Base-by-base conservation (phyloP, 129 eudicot species). In the Chrysanthemum seticuspe region DNA sequence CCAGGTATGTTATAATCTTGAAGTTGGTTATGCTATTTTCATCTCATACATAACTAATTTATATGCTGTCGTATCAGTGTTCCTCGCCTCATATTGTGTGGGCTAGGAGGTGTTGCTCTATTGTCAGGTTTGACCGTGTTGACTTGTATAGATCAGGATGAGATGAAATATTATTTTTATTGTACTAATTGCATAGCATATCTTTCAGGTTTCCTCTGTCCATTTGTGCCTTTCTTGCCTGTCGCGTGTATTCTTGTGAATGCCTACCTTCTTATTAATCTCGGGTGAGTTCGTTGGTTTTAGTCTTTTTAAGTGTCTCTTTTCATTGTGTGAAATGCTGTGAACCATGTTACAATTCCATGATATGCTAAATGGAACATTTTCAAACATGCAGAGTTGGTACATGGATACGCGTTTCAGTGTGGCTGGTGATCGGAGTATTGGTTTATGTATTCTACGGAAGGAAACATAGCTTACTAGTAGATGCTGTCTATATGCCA, bases 201-300 rank as follows among this genome's bases (percentile, higher is more conserved):
- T 10, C 66, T 31, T 74, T 23, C 86, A 93, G 98, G 98, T 71
- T 93, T 93, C 73, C 67, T 74, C 73, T 93, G 98, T 82, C 98
- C 97, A 21, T 84, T 82, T 54, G 96, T 93, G 75, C 98, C 98
- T 18, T 70, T 87, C 74, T 80, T 93, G 54, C 98, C 98, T 12
- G 87, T 93, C 57, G 79, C 84, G 62, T 83, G 90, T 82, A 87
- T 93, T 72, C 88, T 93, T 45, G 85, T 93, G 73, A 93, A 93
- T 57, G 83, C 89, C 80, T 93, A 93, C 78, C 83, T 93, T 60
- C 83, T 89, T 65, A 87, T 93, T 45, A 93, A 89, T 82, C 96
- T 93, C 5, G 98, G 98, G 98, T 89, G 63, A 89, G 87, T 74
- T 44, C 56, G 0, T 73, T n/a, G 14, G 29, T 13, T 58, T 18